phyloP scores from a whole-genome alignment of 2,329 filamentous ascomycete species.

The Lojkania enalia region DNA sequence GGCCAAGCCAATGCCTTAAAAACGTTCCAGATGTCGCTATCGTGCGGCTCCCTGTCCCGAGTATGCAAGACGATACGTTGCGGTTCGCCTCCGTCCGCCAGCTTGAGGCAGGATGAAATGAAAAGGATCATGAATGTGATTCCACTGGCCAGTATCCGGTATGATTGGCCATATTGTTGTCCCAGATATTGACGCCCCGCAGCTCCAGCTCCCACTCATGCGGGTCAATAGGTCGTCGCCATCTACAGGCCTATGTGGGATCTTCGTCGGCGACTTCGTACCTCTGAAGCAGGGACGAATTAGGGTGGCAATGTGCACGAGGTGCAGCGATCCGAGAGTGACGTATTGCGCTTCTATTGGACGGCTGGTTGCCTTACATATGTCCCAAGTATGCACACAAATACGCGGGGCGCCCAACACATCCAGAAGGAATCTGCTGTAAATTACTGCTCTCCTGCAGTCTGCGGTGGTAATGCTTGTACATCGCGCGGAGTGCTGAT shows the following conservation, averaged over 20 bases:
- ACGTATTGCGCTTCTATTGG: conserved; percentile 36
- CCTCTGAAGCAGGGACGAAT: conserved; percentile 20
- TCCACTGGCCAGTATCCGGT: too few relatives aligned
- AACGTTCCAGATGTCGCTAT: too few relatives aligned
- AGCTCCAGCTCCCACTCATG: too few relatives aligned
- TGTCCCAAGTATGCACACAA: conserved; percentile 39
- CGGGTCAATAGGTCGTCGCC: too few relatives aligned
- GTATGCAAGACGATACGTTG: too few relatives aligned
- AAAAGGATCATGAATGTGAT: too few relatives aligned
- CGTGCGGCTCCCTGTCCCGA: too few relatives aligned
- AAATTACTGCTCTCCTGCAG: conserved; percentile 23
- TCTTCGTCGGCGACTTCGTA: conserved; percentile 21
- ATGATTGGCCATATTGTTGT: too few relatives aligned
- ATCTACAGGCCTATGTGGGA: neutral
- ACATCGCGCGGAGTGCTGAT: conserved; percentile 25
- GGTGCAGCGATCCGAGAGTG: conserved; percentile 24
- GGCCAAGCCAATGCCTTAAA: too few relatives aligned
- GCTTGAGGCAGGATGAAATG: too few relatives aligned
- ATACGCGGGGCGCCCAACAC: conserved; percentile 37
- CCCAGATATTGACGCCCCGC: too few relatives aligned
- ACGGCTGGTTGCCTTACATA: conserved; percentile 28
- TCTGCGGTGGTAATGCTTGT: conserved; percentile 22
- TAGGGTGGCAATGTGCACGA: conserved; percentile 22
- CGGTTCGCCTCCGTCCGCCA: too few relatives aligned
- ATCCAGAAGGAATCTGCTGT: conserved; percentile 21